These are phyloP conservation scores for Dissoconium aciculare DNA, from an alignment of 2,329 filamentous ascomycete species.

Conservation along the genomic window DNA sequence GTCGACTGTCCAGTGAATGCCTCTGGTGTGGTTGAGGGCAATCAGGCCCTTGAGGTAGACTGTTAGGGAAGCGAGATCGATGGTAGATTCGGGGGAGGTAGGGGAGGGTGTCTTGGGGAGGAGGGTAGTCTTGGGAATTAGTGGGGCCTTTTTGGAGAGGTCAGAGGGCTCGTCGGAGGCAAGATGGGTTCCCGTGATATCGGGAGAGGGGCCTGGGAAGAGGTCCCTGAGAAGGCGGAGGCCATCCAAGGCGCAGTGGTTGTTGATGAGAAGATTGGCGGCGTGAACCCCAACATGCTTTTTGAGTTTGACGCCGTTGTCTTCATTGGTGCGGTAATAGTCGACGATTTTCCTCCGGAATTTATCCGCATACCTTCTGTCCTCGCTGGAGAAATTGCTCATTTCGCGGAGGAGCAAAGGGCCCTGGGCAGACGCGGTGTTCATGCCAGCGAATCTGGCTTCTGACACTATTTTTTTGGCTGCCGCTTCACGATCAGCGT, in stretches of 20 bases:
- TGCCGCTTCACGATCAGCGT: no score
- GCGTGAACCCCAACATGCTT: slow-evolving; percentile 19
- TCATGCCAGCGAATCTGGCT: slow-evolving; percentile 19
- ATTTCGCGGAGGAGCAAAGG: slow-evolving; percentile 20
- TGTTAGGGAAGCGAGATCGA: slow-evolving; percentile 21
- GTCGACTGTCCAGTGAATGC: slow-evolving; percentile 18
- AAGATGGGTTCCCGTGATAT: no score
- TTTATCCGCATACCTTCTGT: slow-evolving; percentile 7
- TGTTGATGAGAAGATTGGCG: slow-evolving; percentile 19
- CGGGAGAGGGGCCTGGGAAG: no score
- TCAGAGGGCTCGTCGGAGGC: no score
- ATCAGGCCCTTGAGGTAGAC: slow-evolving; percentile 21
- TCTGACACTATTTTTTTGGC: slow-evolving; percentile 14
- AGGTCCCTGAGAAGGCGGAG: slow-evolving; percentile 20
- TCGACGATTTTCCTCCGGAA: slow-evolving; percentile 14
- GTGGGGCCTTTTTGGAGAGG: no score
- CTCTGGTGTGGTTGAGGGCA: slow-evolving; percentile 8
- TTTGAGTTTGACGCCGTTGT: slow-evolving; percentile 14
- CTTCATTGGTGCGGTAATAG: slow-evolving; percentile 21
- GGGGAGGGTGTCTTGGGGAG: no score
- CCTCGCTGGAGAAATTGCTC: slow-evolving; percentile 3
- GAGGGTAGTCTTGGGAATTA: no score
- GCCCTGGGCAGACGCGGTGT: slow-evolving; percentile 15
- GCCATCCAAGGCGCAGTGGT: slow-evolving; percentile 12
- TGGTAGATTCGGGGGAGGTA: no score